phyloP scores from a whole-genome alignment of 345 rosid species.

The Eucalyptus polyanthemos region DNA sequence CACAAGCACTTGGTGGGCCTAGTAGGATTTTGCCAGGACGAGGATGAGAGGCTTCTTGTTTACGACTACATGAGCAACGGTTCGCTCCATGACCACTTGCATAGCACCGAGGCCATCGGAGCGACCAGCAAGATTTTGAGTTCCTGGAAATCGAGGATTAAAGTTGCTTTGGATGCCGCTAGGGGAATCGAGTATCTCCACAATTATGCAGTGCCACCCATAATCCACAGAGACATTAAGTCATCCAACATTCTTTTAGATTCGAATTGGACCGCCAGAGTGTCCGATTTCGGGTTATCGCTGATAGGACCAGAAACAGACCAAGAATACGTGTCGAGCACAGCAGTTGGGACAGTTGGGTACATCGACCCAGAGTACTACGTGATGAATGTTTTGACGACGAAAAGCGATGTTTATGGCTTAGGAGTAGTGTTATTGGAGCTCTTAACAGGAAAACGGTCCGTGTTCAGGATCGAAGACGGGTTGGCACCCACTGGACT shows the following conservation, averaged over 20 bases:
- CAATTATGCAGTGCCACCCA: slow-evolving; percentile 48
- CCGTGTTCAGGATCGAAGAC: slow-evolving; percentile 26
- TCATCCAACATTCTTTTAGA: slow-evolving; percentile 56
- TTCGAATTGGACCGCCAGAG: slow-evolving; percentile 39
- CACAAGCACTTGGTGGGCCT: slow-evolving; percentile 55
- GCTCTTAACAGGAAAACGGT: slow-evolving; percentile 44
- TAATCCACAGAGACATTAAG: slow-evolving; percentile 68
- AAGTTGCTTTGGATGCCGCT: slow-evolving; percentile 47
- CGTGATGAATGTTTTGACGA: slow-evolving; percentile 24
- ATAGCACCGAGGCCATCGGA: slow-evolving; percentile 5
- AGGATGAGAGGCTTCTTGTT: slow-evolving; percentile 44
- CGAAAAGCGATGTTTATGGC: slow-evolving; percentile 53
- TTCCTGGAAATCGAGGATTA: slow-evolving; percentile 57
- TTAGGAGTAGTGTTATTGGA: slow-evolving; percentile 56
- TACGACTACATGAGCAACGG: slow-evolving; percentile 59
- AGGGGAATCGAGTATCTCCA: slow-evolving; percentile 61
- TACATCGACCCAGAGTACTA: slow-evolving; percentile 72
- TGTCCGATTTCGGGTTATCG: slow-evolving; percentile 58
- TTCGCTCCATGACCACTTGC: slow-evolving; percentile 41
- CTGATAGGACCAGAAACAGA: slow-evolving; percentile 33
- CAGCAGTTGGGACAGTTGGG: slow-evolving; percentile 58
- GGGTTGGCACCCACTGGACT: slow-evolving; percentile 17
- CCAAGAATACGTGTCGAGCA: slow-evolving; percentile 15
- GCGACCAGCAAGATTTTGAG: slow-evolving; percentile 12
- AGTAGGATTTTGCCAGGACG: slow-evolving; percentile 50